Evolutionary conservation across 2,329 filamentous ascomycete genomes (phyloP), one percentile per base, ranked within the genome.

Genomic region (Cercospora sp.): DNA sequence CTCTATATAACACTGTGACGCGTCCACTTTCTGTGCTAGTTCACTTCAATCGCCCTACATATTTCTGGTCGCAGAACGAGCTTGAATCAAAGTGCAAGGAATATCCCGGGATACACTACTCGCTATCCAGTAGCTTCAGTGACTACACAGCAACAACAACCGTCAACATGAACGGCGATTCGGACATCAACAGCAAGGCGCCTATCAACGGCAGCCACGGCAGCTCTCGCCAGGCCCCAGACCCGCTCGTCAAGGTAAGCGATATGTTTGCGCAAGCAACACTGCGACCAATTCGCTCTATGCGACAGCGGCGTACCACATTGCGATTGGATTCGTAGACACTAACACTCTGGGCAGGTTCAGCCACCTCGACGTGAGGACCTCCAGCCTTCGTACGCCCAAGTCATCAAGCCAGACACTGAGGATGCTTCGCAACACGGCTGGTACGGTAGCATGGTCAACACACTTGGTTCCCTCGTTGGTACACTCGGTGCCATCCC

Each of bases 401-500:
- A 88, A 70, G 82, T 84, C 59, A 84, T 91, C 72, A 84, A 87
- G 73, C 84, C 86, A 30, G 86, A 88, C 66, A 74, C 72, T 58
- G 86, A 88, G 63, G 89, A 95, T 72, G 87, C 87, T 33, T 87
- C 87, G 71, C 86, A 88, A 61, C 89, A 94, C 79, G 91, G 92
- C 77, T 97, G 93, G 93, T 99, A 70, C 45, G 73, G 73, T 7
- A 68, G 67, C 69, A 92, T 97, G 89, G 93, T 96, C 80, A 91
- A 94, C 79, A 80, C 83, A 16, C 82, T 98, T 7, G 95, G 95
- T 72, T 79, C 86, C 63, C 83, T 86, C 74, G 85, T 97, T 64
- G 95, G 95, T 74, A 91, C 88, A 57, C 77, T 91, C 23, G 95
- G 95, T 61, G 93, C 95, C 18, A 86, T 98, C 73, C 95, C 95